Conservation (phyloP, 805 yeast genomes). For the Ogataea trehaloabstinens region DNA sequence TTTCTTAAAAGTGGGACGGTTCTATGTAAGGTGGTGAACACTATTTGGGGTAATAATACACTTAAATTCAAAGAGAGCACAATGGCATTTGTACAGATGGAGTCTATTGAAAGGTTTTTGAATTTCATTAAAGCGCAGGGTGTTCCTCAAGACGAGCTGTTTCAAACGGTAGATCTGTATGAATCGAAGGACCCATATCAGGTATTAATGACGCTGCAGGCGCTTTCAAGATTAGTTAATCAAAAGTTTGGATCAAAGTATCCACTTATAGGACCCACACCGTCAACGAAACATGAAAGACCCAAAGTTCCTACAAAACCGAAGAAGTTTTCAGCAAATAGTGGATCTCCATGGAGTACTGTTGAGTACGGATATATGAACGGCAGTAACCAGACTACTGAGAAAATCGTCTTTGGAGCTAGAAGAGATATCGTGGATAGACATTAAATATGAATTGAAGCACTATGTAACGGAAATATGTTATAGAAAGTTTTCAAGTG, state of each 20-base stretch:
- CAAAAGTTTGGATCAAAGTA: conserved; percentile 44
- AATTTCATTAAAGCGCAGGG: conserved; percentile 60
- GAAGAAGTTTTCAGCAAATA: conserved; percentile 35
- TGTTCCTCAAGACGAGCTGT: conserved; percentile 77
- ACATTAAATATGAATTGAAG: conserved; percentile 4
- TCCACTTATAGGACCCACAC: conserved; percentile 58
- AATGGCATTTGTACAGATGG: conserved; percentile 85
- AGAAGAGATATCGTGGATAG: conserved; percentile 41
- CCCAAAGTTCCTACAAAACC: conserved; percentile 59
- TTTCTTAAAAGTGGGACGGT: conserved; percentile 60
- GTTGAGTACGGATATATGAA: conserved; percentile 58
- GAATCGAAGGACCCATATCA: conserved; percentile 77
- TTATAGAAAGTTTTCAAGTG: conserved; percentile 5
- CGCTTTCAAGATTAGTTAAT: conserved; percentile 69
- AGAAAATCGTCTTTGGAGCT: conserved; percentile 53
- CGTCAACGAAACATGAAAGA: conserved; percentile 46
- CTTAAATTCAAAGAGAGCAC: conserved; percentile 55
- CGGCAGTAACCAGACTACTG: conserved; percentile 54
- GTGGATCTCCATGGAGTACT: conserved; percentile 49
- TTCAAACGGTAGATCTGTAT: conserved; percentile 73
- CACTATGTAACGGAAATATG: background rate
- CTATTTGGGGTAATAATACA: conserved; percentile 36
- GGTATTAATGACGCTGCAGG: conserved; percentile 68
- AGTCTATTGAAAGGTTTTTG: conserved; percentile 73
- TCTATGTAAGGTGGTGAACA: conserved; percentile 46